These are phyloP conservation scores for Solanum aculeatissimum DNA, from an alignment of 305 asterid species.

Conservation along the genomic window DNA sequence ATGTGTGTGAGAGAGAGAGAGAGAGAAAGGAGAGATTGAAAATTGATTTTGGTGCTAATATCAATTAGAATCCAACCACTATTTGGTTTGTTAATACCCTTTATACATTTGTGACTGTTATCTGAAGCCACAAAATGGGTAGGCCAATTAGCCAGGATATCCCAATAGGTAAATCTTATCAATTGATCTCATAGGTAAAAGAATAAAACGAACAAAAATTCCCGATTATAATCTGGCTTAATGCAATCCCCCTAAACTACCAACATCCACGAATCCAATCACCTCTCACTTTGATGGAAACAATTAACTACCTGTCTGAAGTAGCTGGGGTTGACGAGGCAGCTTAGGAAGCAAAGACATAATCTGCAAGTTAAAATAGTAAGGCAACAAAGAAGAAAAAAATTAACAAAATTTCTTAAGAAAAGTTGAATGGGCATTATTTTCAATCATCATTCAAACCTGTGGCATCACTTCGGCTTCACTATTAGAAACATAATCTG, in stretches of 20 bases:
- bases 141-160: background rate
- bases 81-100: background rate
- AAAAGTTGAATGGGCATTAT: background rate
- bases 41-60: background rate
- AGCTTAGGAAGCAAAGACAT: conserved; percentile 86
- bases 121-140: background rate
- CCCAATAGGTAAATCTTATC: background rate
- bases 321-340: conserved; percentile 91
- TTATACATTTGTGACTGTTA: background rate
- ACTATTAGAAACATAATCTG: conserved; percentile 64
- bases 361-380: conserved; percentile 29
- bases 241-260: background rate
- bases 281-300: background rate
- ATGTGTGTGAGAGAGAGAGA: background rate
- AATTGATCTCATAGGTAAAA: background rate
- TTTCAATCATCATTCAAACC: conserved; percentile 35
- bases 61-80: background rate
- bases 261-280: background rate
- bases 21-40: background rate
- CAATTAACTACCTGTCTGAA: conserved; percentile 68
- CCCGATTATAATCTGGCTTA: background rate
- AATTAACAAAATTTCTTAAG: background rate
- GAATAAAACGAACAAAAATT: background rate
- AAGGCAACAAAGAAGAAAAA: background rate
- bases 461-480: conserved; percentile 96